These are phyloP conservation scores for Striga hermonthica DNA, from an alignment of 305 asterid genomes.

Conservation along the genomic window DNA sequence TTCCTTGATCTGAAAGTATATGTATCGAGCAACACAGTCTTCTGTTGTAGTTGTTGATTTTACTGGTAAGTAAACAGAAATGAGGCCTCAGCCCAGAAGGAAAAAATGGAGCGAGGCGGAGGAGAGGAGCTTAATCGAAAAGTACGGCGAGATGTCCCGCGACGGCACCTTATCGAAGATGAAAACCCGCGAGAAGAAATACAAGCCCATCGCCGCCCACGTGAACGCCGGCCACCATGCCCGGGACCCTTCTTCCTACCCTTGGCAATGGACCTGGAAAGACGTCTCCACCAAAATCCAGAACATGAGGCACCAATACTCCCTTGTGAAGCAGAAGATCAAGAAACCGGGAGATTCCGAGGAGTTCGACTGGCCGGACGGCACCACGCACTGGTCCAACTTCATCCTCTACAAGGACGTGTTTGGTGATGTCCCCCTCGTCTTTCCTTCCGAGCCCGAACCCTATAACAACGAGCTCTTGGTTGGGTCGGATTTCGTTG, in stretches of 20 bases:
- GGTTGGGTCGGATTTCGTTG: slow-evolving; percentile 65
- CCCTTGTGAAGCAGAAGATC: slow-evolving; percentile 91
- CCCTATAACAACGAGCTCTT: not conserved
- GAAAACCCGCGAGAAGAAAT: slow-evolving; percentile 92
- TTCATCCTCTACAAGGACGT: slow-evolving; percentile 83
- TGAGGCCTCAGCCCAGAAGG: slow-evolving; percentile 86
- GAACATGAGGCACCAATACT: slow-evolving; percentile 97
- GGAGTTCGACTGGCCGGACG: slow-evolving; percentile 95
- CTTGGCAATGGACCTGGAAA: slow-evolving; percentile 98
- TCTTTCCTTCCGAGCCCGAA: slow-evolving; percentile 29
- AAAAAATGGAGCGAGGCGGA: slow-evolving; percentile 98
- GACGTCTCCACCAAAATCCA: slow-evolving; percentile 96
- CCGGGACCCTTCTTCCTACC: slow-evolving; percentile 60
- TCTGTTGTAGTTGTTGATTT: not conserved
- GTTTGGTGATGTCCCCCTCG: slow-evolving; percentile 73
- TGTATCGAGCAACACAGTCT: too few species aligned
- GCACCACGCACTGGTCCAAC: slow-evolving; percentile 79
- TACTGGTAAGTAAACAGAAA: slow-evolving; percentile 21
- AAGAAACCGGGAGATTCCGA: slow-evolving; percentile 60
- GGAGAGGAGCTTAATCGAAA: slow-evolving; percentile 85
- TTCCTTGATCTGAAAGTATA: too few species aligned
- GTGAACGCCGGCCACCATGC: slow-evolving; percentile 72
- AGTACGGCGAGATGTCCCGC: slow-evolving; percentile 70
- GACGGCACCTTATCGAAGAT: slow-evolving; percentile 80
- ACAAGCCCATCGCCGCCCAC: slow-evolving; percentile 72